A percentile compares a stretch with the other conserved stretches of the same genome.
phyloP scores from a whole-genome alignment of 2,329 filamentous ascomycete species.

The Sporothrix humicola region DNA sequence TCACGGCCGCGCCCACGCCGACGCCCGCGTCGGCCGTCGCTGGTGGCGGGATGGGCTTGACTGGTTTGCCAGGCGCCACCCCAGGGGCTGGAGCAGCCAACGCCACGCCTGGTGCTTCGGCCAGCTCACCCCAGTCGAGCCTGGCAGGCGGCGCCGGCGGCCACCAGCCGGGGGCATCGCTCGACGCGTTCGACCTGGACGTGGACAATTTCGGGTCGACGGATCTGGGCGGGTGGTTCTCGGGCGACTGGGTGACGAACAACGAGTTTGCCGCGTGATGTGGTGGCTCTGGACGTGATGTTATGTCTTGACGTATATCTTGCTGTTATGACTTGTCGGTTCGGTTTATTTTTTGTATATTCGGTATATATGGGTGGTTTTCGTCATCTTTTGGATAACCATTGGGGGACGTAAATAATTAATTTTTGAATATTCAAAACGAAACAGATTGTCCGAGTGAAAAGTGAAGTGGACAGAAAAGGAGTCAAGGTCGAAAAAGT shows the following conservation, averaged over 20 bases:
- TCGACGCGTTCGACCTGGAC: constrained; percentile 46
- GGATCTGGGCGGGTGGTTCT: constrained; percentile 38
- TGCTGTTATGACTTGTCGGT: not conserved
- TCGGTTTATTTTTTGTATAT: not conserved
- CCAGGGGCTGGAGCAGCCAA: too few relatives aligned
- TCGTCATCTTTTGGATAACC: not conserved
- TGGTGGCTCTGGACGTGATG: too few relatives aligned
- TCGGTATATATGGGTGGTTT: not conserved
- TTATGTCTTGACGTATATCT: not conserved
- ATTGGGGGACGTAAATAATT: not conserved
- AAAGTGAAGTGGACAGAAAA: not conserved
- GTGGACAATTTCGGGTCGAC: constrained; percentile 40
- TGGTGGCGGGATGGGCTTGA: not conserved
- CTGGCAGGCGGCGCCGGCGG: not conserved
- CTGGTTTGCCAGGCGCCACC: not conserved
- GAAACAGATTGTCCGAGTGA: not conserved
- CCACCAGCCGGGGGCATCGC: constrained; percentile 30
- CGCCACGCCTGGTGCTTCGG: not conserved
- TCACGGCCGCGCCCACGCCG: not conserved
- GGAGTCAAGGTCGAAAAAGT: not conserved
- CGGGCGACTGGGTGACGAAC: constrained; percentile 41
- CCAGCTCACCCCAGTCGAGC: not conserved
- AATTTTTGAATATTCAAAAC: not conserved
- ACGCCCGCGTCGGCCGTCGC: not conserved
- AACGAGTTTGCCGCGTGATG: constrained; percentile 20